A percentile compares a stretch with the other conserved stretches of the same genome.
phyloP scores from a whole-genome alignment of 306 rosid genomes.

The Dryas alaskensis region DNA sequence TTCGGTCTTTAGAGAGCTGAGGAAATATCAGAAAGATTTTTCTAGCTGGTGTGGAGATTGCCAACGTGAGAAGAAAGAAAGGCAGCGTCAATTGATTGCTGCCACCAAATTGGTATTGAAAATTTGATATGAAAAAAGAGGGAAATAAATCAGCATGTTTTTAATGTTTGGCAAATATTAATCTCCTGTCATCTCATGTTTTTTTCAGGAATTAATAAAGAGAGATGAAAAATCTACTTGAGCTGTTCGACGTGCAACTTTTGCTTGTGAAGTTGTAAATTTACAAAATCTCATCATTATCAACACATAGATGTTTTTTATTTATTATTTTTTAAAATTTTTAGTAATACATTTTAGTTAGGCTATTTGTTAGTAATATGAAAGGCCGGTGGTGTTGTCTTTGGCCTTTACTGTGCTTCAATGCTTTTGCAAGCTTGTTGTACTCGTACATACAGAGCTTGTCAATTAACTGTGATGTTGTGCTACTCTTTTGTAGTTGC shows the following conservation, averaged over 20 bases:
- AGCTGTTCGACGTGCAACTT: slow-evolving; percentile 29
- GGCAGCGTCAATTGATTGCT: slow-evolving; percentile 48
- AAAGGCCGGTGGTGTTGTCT: background rate
- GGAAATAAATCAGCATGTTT: background rate
- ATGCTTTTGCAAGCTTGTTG: background rate
- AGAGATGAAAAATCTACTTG: slow-evolving; percentile 47
- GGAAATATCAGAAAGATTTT: slow-evolving; percentile 65
- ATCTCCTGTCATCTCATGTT: slow-evolving; percentile 16
- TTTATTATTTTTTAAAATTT: background rate
- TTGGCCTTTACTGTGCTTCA: background rate
- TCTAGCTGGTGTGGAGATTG: slow-evolving; percentile 91
- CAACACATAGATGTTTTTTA: slow-evolving; percentile 1
- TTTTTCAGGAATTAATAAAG: slow-evolving; percentile 60
- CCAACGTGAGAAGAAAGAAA: slow-evolving; percentile 66
- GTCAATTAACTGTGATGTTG: slow-evolving; percentile 5
- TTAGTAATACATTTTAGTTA: background rate
- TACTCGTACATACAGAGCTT: slow-evolving; percentile 16
- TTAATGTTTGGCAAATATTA: slow-evolving; percentile 10
- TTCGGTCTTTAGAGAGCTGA: slow-evolving; percentile 77
- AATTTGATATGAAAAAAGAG: slow-evolving; percentile 16
- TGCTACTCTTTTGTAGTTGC: background rate
- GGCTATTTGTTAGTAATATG: slow-evolving; percentile 5
- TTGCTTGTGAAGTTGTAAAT: slow-evolving; percentile 43
- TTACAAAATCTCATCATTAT: slow-evolving; percentile 14
- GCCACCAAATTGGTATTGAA: slow-evolving; percentile 64